Conservation (phyloP, 371 early-diverging fungal genomes). For the Nosema muscidifuracis region DNA sequence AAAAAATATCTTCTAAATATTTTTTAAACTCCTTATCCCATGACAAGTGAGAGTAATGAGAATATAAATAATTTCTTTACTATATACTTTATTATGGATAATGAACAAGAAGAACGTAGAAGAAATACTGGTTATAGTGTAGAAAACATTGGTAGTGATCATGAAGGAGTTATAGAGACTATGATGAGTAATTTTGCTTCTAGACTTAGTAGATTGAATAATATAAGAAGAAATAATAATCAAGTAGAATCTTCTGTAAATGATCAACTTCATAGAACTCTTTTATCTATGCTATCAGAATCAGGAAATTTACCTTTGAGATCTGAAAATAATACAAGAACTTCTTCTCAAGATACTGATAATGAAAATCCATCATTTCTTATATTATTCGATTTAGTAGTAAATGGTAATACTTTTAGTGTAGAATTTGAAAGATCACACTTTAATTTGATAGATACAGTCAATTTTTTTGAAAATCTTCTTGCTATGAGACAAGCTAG, state of each 20-base stretch:
- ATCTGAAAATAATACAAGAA: no score
- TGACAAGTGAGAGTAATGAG: not conserved
- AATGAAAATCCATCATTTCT: not conserved
- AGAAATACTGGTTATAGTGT: not conserved
- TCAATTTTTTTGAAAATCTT: not conserved
- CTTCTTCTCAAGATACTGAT: not conserved
- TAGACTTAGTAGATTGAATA: not conserved
- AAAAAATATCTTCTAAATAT: no score
- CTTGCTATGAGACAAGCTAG: not conserved
- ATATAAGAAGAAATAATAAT: no score
- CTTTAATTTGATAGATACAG: not conserved
- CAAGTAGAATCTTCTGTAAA: no score
- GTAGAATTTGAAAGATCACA: not conserved
- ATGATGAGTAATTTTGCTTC: not conserved
- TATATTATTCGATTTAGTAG: not conserved
- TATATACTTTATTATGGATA: not conserved
- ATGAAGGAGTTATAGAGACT: not conserved
- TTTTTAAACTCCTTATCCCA: no score
- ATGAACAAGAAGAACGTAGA: not conserved
- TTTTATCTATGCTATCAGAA: no score
- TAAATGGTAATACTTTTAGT: not conserved
- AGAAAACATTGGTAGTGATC: not conserved
- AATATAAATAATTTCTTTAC: conserved; percentile 1
- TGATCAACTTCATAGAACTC: no score
- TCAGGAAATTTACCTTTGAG: no score